phyloP scores from a whole-genome alignment of 2,329 filamentous ascomycete genomes.

The Alternaria viburni region DNA sequence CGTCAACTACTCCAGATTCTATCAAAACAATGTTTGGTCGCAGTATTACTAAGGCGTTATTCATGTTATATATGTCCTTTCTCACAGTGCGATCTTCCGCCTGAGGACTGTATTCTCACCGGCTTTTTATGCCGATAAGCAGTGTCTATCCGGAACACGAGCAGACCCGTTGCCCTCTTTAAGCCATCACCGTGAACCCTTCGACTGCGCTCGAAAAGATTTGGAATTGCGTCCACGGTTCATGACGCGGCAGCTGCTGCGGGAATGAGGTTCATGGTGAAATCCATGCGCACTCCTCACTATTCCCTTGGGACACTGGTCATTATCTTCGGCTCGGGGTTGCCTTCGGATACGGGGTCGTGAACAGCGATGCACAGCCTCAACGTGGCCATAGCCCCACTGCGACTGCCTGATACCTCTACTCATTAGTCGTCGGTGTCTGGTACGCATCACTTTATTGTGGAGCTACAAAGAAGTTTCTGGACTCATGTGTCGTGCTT shows the following conservation, averaged over 20 bases:
- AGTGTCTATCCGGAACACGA: neutral
- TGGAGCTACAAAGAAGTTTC: neutral
- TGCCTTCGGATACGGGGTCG: neutral
- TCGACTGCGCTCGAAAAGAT: neutral
- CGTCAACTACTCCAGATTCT: neutral
- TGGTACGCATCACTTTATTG: neutral
- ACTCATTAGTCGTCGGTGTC: neutral
- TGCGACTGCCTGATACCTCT: neutral
- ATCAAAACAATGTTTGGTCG: neutral
- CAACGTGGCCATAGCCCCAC: neutral
- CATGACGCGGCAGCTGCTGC: neutral
- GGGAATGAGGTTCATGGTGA: neutral
- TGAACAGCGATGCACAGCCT: neutral
- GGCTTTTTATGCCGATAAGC: neutral
- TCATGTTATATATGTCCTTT: neutral
- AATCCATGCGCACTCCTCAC: neutral
- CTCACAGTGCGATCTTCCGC: neutral
- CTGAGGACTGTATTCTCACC: neutral
- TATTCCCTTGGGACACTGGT: neutral
- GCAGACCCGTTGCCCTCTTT: neutral
- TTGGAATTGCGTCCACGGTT: neutral
- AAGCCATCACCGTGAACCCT: neutral
- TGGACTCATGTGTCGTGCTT: neutral
- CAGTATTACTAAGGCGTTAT: neutral
- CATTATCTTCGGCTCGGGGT: neutral